Evolutionary conservation across 176 grass and related monocot species (phyloP).

Genomic region (Oryza brachyantha): DNA sequence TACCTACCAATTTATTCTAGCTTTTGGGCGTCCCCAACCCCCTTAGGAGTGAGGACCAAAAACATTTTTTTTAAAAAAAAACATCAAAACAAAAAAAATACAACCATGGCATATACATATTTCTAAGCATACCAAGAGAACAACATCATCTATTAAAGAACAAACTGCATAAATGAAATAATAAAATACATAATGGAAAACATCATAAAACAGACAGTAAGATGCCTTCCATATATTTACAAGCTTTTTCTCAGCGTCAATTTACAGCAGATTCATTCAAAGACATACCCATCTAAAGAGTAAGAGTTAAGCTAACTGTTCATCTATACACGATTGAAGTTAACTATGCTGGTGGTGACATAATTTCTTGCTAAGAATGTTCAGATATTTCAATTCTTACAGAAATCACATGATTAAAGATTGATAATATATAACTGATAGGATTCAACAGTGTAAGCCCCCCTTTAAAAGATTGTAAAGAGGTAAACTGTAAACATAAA

Average conservation of each 20-base stretch:
- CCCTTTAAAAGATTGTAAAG: not conserved
- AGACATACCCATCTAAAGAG: not conserved
- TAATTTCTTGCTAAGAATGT: not conserved
- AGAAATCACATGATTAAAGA: conserved; percentile 3
- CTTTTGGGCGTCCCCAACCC: not conserved
- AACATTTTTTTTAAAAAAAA: not conserved
- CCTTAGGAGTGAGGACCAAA: not conserved
- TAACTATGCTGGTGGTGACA: not conserved
- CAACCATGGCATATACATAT: not conserved
- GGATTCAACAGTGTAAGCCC: conserved; percentile 4
- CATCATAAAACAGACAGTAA: too few species aligned
- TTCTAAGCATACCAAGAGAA: conserved; percentile 14
- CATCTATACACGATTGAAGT: not conserved
- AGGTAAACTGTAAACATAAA: conserved; percentile 12
- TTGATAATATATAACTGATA: conserved; percentile 1
- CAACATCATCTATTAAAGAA: not conserved
- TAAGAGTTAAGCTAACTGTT: conserved; percentile 8
- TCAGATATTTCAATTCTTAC: conserved; percentile 16
- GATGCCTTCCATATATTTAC: conserved; percentile 7
- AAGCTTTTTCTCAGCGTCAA: not conserved
- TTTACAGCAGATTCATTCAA: not conserved
- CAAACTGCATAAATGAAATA: not conserved
- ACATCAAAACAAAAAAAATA: not conserved
- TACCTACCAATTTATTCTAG: conserved; percentile 16
- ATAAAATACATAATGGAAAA: too few species aligned